These are phyloP conservation scores for Podaxis pistillaris DNA, from an alignment of 768 basidiomycete species.

Conservation along the genomic window DNA sequence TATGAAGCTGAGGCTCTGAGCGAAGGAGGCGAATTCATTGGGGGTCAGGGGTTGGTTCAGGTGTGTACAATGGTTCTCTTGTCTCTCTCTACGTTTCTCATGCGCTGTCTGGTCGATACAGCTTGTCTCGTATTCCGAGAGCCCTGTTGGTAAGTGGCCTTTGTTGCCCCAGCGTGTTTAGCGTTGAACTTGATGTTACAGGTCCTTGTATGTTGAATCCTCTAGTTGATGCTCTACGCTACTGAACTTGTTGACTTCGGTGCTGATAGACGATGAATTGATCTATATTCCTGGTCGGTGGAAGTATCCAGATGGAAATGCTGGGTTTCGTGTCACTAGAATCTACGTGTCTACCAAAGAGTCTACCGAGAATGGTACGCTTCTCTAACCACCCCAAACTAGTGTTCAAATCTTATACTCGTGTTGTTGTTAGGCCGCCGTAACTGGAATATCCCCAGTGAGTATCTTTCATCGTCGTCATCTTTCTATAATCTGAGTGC, in stretches of 20 bases:
- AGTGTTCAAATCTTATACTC: neutral
- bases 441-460: slow-evolving; percentile 36
- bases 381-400: neutral
- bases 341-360: slow-evolving; percentile 33
- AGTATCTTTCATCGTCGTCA: neutral
- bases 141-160: slow-evolving; percentile 28
- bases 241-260: neutral
- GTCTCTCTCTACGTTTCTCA: no score
- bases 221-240: neutral
- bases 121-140: slow-evolving; percentile 30
- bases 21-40: slow-evolving; percentile 28
- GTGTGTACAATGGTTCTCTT: slow-evolving; percentile 15
- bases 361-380: slow-evolving; percentile 29
- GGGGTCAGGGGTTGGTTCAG: slow-evolving; percentile 26
- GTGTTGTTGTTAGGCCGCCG: slow-evolving; percentile 23
- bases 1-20: slow-evolving; percentile 26
- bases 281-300: slow-evolving; percentile 33
- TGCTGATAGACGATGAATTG: slow-evolving; percentile 29
- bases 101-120: slow-evolving; percentile 5
- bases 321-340: slow-evolving; percentile 30
- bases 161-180: neutral
- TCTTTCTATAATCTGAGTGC: neutral
- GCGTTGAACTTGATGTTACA: neutral
- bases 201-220: neutral
- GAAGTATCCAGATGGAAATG: slow-evolving; percentile 26